These are phyloP conservation scores for Pythium brachiatum DNA, from an alignment of 352 stramenopile genomes.

Conservation along the genomic window DNA sequence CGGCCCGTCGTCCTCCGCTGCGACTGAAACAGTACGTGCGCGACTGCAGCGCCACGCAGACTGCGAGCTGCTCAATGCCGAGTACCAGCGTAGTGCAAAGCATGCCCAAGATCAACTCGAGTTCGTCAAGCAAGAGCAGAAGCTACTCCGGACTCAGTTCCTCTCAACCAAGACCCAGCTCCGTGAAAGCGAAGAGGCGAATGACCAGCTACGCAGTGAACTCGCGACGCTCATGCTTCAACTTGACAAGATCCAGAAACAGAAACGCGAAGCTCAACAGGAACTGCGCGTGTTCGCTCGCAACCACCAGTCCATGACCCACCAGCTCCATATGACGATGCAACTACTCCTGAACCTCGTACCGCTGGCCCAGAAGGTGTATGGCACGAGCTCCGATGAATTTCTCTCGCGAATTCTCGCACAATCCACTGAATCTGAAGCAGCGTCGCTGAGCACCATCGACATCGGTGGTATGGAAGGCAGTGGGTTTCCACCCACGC, in stretches of 20 bases:
- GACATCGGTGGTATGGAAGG: conserved; percentile 9
- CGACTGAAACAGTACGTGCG: conserved; percentile 20
- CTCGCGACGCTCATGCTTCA: conserved; percentile 32
- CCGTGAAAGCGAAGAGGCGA: conserved; percentile 47
- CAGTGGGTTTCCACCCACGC: too few relatives aligned
- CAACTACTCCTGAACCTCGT: conserved; percentile 74
- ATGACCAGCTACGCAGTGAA: conserved; percentile 27
- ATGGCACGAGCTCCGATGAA: conserved; percentile 52
- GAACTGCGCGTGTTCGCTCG: conserved; percentile 51
- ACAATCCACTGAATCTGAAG: conserved; percentile 35
- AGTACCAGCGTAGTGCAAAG: conserved; percentile 36
- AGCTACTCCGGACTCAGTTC: conserved; percentile 37
- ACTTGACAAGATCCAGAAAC: conserved; percentile 35
- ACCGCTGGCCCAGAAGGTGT: conserved; percentile 53
- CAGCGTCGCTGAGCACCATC: conserved; percentile 13
- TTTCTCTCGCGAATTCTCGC: conserved; percentile 58
- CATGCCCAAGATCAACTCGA: conserved; percentile 58
- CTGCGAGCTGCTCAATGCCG: conserved; percentile 28
- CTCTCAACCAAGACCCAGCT: conserved; percentile 50
- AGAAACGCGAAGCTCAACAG: conserved; percentile 57
- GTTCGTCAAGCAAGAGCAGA: conserved; percentile 66
- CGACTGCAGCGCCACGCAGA: conserved; percentile 29
- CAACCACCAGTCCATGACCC: conserved; percentile 70
- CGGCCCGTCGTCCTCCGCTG: conserved; percentile 13
- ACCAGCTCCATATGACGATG: conserved; percentile 68